Evolutionary conservation across 805 yeast genomes (phyloP), one percentile per base, ranked within the genome.

Genomic region (Suhomyces faveliae): DNA sequence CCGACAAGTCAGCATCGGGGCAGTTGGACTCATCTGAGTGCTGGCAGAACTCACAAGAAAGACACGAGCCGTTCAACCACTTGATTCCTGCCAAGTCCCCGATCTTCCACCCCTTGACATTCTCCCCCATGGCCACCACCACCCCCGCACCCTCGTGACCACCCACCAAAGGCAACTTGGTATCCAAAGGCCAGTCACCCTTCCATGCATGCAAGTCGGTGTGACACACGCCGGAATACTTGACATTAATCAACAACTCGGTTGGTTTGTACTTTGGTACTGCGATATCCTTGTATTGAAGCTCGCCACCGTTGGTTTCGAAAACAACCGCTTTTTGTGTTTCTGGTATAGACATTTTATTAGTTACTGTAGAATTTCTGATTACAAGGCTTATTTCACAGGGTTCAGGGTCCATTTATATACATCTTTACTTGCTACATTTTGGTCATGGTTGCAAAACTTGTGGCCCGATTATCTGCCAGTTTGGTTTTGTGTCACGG

Each of bases 1-100:
- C 91, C 30, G 89, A 71, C 56, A 85, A 75, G 60, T 81, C 87
- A 43, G 89, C 88, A 10, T 79, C 61, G 41, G 80, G 74, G 74
- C 91, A 86, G 60, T 70, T 70, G 44, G 76, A 61, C 73, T 85
- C 80, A 50, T 65, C 64, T 30, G 68, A 62, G 42, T 61, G 59
- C 51, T 68, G 69, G 55, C 77, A 72, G 64, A 58, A 67, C 61
- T 72, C 77, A 59, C 77, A 72, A 37, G 56, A 50, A 55, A 70
- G 48, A 58, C 77, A 72, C n/a, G 76, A 68, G 49, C 74, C 73
- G 53, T 72, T 72, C 63, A 72, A 69, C 77, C 77, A 72, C 60
- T 72, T 72, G 53, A 72, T 56, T 54, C 77, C 77, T 46, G 76
- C 77, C 22, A 46, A 59, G 58, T 72, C 77, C 48, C 77, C 76